These are phyloP conservation scores for Tribonema minus DNA, from an alignment of 108 stramenopile species.

Conservation along the genomic window DNA sequence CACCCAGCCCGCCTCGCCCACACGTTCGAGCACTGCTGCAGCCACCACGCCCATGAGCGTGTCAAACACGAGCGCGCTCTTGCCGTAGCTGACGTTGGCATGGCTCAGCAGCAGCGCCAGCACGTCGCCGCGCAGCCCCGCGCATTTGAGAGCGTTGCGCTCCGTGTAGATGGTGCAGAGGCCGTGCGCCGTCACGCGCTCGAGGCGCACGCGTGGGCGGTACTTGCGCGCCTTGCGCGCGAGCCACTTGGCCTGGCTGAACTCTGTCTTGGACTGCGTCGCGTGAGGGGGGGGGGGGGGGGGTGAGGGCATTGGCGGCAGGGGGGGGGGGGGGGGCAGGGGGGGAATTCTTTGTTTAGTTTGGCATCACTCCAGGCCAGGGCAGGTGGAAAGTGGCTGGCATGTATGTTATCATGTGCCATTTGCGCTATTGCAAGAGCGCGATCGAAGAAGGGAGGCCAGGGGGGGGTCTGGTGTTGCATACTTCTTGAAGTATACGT, in stretches of 20 bases:
- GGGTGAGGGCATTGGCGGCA: too few relatives aligned
- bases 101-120: slow-evolving; percentile 48
- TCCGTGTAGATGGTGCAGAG: slow-evolving; percentile 46
- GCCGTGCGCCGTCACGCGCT: slow-evolving; percentile 5
- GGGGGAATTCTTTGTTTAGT: too few relatives aligned
- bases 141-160: too few relatives aligned
- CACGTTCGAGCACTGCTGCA: slow-evolving; percentile 50
- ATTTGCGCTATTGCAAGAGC: too few relatives aligned
- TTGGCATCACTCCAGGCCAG: too few relatives aligned
- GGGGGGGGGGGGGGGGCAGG: too few relatives aligned
- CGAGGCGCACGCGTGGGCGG: slow-evolving; percentile 11
- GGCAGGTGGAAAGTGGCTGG: too few relatives aligned
- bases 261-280: slow-evolving; percentile 56
- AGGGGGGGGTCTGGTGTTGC: too few relatives aligned
- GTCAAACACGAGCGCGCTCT: slow-evolving; percentile 42
- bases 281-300: too few relatives aligned
- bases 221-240: slow-evolving; percentile 46
- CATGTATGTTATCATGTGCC: too few relatives aligned
- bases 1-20: slow-evolving; percentile 44
- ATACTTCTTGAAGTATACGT: too few relatives aligned
- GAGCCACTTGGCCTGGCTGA: slow-evolving; percentile 53
- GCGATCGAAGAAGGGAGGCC: too few relatives aligned
- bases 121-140: slow-evolving; percentile 42
- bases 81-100: slow-evolving; percentile 24
- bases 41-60: slow-evolving; percentile 50